Evolutionary conservation across 768 basidiomycete genomes (phyloP), one percentile per base, ranked within the genome.

Genomic region (Xanthoconium purpureum): DNA sequence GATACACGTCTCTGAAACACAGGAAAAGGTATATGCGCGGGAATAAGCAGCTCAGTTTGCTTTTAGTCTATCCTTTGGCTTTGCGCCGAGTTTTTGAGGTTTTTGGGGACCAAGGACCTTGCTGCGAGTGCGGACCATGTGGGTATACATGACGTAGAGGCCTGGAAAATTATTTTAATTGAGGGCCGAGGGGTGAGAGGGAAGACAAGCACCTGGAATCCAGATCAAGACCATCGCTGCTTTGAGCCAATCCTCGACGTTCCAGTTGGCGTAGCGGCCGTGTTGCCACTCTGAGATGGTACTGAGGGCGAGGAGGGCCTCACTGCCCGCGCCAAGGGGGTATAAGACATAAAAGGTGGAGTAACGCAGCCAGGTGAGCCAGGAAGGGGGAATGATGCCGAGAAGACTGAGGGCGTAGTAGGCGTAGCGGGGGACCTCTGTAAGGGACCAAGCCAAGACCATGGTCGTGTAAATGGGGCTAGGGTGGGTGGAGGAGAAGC

Each of bases 301-400:
- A 2, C 86, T 80, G 66, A 85, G 86, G 66, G 86, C 88, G 54
- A 96, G 79, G 68, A 88, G 83, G 0, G 94, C 94, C 73, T 99
- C 97, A 24, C 91, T 94, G 7, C 83, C 81, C 1, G 97, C 96
- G 44, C 97, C 97, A 24, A 94, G 69, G 6, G 92, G 94, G 75
- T 99, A 98, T n/a, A 98, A 81, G 46, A 94, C 58, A 72, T 89
- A 96, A 74, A 98, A 99, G 9, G 92, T 83, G 18, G 94, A 90
- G 79, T 98, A 99, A 52, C 96, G 92, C 42, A 88, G 70, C 76
- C 80, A 89, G 28, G 85, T 74, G 42, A 91, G 80, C 76, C 80
- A 87, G 6, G 80, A 62, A 13, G 91, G 82, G 15, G 71, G 33
- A 3, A 56, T 58, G 20, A 79, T 71, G 6, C 83, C 82, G 40